phyloP scores from a whole-genome alignment of 768 basidiomycete genomes.

The Kwoniella sp. region DNA sequence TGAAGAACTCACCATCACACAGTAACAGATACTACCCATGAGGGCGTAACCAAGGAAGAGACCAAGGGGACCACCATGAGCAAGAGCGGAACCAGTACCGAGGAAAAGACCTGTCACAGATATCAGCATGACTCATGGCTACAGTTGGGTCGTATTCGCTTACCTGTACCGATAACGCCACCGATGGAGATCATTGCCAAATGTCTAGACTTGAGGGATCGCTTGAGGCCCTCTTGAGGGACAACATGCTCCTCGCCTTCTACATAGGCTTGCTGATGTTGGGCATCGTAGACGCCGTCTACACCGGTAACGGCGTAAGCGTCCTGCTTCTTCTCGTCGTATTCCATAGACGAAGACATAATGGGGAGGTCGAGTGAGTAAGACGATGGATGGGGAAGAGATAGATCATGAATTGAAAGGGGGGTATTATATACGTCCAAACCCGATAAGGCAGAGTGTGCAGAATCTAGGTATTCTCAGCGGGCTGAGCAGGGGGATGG shows the following conservation, averaged over 20 bases:
- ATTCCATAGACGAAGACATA: conserved; percentile 18
- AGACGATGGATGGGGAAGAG: neutral
- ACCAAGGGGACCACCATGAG: conserved; percentile 49
- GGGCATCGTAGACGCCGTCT: neutral
- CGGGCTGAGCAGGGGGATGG: neutral
- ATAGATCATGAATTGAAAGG: neutral
- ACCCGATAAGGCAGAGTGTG: neutral
- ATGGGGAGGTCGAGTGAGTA: neutral
- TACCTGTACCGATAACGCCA: conserved; percentile 35
- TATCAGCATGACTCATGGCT: neutral
- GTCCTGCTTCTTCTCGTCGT: conserved; percentile 27
- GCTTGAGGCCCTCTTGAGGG: conserved; percentile 25
- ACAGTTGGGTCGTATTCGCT: neutral
- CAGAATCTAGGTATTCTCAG: neutral
- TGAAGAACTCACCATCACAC: conserved; percentile 63
- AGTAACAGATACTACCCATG: conserved; percentile 45
- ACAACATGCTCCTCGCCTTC: conserved; percentile 2
- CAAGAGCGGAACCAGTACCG: conserved; percentile 55
- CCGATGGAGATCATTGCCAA: conserved; percentile 40
- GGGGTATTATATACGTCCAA: neutral
- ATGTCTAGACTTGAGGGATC: conserved; percentile 33
- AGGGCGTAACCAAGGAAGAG: conserved; percentile 44
- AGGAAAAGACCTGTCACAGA: conserved; percentile 63
- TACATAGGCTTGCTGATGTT: neutral
- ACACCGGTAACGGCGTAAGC: conserved; percentile 18